These are phyloP conservation scores for Alliaria petiolata DNA, from an alignment of 345 rosid species.

Conservation along the genomic window DNA sequence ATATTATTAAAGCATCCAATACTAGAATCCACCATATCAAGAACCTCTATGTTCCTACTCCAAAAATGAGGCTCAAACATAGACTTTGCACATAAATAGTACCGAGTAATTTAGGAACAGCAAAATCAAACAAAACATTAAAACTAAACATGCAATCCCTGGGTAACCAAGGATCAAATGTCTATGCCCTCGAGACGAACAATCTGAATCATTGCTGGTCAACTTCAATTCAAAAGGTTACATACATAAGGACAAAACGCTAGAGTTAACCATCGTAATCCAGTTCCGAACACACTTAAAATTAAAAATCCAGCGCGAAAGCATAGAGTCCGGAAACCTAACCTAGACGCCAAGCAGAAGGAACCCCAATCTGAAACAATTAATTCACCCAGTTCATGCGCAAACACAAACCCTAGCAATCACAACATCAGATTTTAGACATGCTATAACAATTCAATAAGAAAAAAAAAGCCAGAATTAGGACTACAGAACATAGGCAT, in stretches of 20 bases:
- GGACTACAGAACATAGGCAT: background rate
- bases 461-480: background rate
- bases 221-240: background rate
- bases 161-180: background rate
- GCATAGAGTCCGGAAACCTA: background rate
- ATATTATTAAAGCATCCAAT: background rate
- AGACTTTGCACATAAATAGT: too few species aligned
- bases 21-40: background rate
- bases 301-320: background rate
- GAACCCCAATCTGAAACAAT: background rate
- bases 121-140: background rate
- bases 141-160: slow-evolving; percentile 8
- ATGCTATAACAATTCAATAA: background rate
- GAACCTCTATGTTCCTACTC: background rate
- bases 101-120: too few species aligned
- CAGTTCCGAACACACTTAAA: background rate
- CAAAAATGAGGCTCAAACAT: background rate
- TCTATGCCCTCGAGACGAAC: too few species aligned
- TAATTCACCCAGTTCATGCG: background rate
- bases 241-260: background rate
- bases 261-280: background rate
- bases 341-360: background rate
- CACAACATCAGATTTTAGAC: background rate
- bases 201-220: background rate
- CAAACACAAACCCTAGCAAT: slow-evolving; percentile 14